Conservation (phyloP, 441 rosid species). For the Gossypium gossypioides region DNA sequence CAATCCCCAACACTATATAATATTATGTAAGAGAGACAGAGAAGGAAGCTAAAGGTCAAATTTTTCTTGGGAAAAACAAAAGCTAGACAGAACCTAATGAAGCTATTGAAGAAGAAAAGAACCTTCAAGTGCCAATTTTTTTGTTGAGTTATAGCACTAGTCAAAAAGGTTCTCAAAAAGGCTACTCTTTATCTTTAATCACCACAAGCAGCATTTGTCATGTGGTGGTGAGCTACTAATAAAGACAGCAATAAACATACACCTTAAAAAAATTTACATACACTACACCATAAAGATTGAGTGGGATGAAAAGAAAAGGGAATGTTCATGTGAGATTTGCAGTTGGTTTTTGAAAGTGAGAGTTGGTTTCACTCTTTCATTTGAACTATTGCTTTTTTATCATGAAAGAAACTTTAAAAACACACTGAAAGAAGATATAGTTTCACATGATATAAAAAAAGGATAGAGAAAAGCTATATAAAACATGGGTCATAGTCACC, state of each 20-base stretch:
- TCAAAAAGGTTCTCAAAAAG: slow-evolving; percentile 8
- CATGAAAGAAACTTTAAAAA: slow-evolving; percentile 12
- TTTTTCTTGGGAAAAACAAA: slow-evolving; percentile 19
- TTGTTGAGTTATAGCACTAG: not conserved
- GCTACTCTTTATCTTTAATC: not conserved
- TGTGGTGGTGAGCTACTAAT: slow-evolving; percentile 17
- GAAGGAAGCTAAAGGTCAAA: slow-evolving; percentile 11
- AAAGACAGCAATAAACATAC: not conserved
- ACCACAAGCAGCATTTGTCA: slow-evolving; percentile 21
- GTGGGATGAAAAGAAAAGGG: not conserved
- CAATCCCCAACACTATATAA: not conserved
- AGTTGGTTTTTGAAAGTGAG: slow-evolving; percentile 3
- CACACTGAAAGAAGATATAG: not conserved
- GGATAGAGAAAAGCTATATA: slow-evolving; percentile 17
- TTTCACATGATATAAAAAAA: slow-evolving; percentile 8
- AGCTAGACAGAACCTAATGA: slow-evolving; percentile 12
- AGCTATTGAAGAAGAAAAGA: slow-evolving; percentile 11
- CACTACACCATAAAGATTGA: not conserved
- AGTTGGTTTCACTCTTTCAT: slow-evolving; percentile 2
- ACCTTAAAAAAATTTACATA: slow-evolving; percentile 1
- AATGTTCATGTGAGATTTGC: slow-evolving; percentile 1
- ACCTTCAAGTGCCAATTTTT: slow-evolving; percentile 5
- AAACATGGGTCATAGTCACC: slow-evolving; percentile 24
- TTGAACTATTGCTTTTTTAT: slow-evolving; percentile 1
- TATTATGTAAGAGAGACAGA: not conserved